These are phyloP conservation scores for Leishmania amazonensis DNA, from an alignment of 208 protist species.

Conservation along the genomic window DNA sequence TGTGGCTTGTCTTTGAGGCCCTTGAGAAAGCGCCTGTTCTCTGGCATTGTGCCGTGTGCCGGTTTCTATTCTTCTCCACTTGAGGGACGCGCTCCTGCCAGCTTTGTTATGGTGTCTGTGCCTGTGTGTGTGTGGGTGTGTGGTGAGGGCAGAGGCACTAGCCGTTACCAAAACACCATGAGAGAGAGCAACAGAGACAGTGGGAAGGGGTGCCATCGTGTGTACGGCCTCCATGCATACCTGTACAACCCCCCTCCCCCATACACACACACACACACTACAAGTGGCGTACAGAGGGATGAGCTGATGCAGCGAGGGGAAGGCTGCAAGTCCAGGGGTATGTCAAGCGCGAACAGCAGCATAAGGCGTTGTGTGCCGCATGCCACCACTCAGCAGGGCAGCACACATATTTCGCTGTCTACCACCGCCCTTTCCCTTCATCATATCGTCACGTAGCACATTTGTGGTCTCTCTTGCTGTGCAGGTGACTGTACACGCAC, in stretches of 20 bases:
- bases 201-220: background rate
- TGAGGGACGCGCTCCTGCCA: background rate
- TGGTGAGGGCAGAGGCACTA: background rate
- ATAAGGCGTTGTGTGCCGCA: background rate
- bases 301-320: background rate
- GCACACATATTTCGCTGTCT: background rate
- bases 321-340: background rate
- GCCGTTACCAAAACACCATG: background rate
- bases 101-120: background rate
- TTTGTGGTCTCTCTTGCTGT: background rate
- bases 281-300: background rate
- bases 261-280: background rate
- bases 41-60: background rate
- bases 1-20: slow-evolving; percentile 7
- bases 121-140: background rate
- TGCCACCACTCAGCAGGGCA: background rate
- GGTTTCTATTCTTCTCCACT: background rate
- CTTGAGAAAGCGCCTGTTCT: background rate
- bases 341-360: background rate
- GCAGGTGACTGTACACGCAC: background rate
- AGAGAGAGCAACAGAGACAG: background rate
- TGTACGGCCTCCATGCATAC: background rate
- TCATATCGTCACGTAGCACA: background rate
- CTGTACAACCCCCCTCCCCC: background rate
- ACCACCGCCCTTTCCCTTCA: background rate